Evolutionary conservation across 805 yeast genomes (phyloP), one percentile per base, ranked within the genome.

Genomic region (Saturnispora mendoncae): DNA sequence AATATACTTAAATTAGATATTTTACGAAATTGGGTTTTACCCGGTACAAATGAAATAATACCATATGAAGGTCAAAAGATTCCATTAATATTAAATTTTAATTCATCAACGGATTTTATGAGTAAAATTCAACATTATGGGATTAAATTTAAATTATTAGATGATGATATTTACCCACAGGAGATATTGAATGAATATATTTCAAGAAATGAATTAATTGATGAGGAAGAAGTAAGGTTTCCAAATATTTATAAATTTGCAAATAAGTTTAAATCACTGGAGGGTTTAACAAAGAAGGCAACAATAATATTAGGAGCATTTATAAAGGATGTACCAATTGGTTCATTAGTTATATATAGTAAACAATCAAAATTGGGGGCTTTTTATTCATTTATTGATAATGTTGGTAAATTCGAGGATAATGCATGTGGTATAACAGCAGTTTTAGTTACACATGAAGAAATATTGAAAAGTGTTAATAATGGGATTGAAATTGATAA

Each of bases 111-210:
- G 7, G 42, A 39, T 18, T 39, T 39, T 18, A 71, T 74, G 32
- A 58, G 71, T 38, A 78, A 72, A 46, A 62, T 76, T 46, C 73
- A 71, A 61, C 71, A 74, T 42, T 73, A 74, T 30, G 79, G 80
- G 3, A 70, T 76, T 12, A 58, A 74, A 46, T 75, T 76, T 55
- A 78, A 74, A 49, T 64, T 75, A n/a, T 69, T 77, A 49, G 62
- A 58, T 44, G 64, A 69, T 43, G 55, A 67, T 10, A 57, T 58
- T 3, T 67, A 26, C 1, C 32, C 37, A 6, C 34, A 39, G 15
- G 17, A 69, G 46, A 56, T 74, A 32, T 53, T 67, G 47, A 56
- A 59, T n/a, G 53, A 73, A n/a, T 57, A 72, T 5, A 51, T 57
- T 26, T 48, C 56, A 14, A 41, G 31, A 7, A 30, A 41, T 6